Percentiles rank a stretch among this genome's conserved stretches.
Conservation (phyloP, 2,329 filamentous ascomycete genomes). For the Aspergillus fumigatiaffinis region DNA sequence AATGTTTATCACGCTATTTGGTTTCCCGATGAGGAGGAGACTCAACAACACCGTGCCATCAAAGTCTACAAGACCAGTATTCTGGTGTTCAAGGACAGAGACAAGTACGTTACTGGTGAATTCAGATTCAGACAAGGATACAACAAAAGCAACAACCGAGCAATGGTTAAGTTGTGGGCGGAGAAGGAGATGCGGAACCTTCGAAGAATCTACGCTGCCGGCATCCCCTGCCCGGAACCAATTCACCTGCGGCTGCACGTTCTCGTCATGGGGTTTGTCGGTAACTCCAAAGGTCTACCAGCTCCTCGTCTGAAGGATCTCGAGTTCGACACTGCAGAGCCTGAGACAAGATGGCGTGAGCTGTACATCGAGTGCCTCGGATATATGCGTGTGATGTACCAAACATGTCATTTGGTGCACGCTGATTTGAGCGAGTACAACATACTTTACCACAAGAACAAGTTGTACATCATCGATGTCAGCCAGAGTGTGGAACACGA, state of each 20-base stretch:
- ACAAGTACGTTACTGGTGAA: slow-evolving; percentile 93
- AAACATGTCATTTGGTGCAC: slow-evolving; percentile 86
- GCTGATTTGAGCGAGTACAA: slow-evolving; percentile 99
- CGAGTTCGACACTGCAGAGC: slow-evolving; percentile 64
- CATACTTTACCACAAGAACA: slow-evolving; percentile 77
- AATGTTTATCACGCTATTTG: slow-evolving; percentile 92
- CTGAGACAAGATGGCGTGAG: slow-evolving; percentile 67
- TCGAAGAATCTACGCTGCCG: slow-evolving; percentile 74
- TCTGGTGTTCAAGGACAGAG: slow-evolving; percentile 94
- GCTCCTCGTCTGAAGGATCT: slow-evolving; percentile 87
- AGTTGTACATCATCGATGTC: slow-evolving; percentile 92
- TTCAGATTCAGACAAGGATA: slow-evolving; percentile 86
- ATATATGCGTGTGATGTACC: slow-evolving; percentile 91
- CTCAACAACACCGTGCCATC: slow-evolving; percentile 72
- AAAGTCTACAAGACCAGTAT: slow-evolving; percentile 99
- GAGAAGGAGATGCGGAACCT: slow-evolving; percentile 98
- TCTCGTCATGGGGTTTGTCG: slow-evolving; percentile 89
- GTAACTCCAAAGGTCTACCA: slow-evolving; percentile 79
- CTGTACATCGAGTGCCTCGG: slow-evolving; percentile 81
- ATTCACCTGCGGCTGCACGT: slow-evolving; percentile 89
- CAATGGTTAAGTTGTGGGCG: slow-evolving; percentile 98
- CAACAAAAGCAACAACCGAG: slow-evolving; percentile 89
- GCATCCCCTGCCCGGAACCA: slow-evolving; percentile 87
- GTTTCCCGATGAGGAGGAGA: slow-evolving; percentile 48
- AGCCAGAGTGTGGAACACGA: slow-evolving; percentile 97